A percentile compares a stretch with the other conserved stretches of the same genome.
phyloP scores from a whole-genome alignment of 306 rosid species.

The Begonia fuchsioides region DNA sequence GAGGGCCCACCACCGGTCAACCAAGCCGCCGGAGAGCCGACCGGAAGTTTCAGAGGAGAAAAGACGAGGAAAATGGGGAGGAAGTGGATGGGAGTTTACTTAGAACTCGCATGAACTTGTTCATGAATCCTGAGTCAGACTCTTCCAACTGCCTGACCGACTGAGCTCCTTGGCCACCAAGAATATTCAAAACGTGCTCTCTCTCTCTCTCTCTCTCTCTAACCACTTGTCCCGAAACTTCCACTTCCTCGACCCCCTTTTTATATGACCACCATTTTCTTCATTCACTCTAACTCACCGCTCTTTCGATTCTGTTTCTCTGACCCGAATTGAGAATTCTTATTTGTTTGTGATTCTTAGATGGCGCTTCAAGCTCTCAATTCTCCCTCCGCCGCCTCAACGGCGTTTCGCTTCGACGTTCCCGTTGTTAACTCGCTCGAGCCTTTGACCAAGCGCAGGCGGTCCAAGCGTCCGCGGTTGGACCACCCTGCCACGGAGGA shows the following conservation, averaged over 20 bases:
- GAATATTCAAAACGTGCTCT: constrained; percentile 33
- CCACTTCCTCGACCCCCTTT: constrained; percentile 17
- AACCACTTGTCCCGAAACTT: constrained; percentile 83
- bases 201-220: constrained; percentile 6
- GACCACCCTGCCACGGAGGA: constrained; percentile 57
- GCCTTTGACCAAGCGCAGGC: constrained; percentile 76
- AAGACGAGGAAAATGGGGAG: too few species aligned
- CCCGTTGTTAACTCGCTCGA: constrained; percentile 21
- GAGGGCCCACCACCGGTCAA: too few species aligned
- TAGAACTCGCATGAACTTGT: too few species aligned
- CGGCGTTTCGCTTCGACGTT: constrained; percentile 39
- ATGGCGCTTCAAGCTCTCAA: constrained; percentile 89
- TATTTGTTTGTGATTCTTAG: neutral
- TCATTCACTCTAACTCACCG: constrained; percentile 25
- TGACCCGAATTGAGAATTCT: too few species aligned
- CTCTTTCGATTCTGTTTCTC: too few species aligned
- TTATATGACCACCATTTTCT: constrained; percentile 21
- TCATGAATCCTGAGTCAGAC: neutral
- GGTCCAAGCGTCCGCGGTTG: constrained; percentile 67
- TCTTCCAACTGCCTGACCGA: constrained; percentile 22
- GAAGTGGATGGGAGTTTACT: too few species aligned
- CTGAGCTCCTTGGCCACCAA: constrained; percentile 37
- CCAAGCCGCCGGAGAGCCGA: too few species aligned
- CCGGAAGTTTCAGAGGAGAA: too few species aligned
- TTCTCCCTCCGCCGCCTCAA: constrained; percentile 55